Evolutionary conservation across 169 alveolate species (phyloP).

Genomic region (Plasmodium chabaudi): DNA sequence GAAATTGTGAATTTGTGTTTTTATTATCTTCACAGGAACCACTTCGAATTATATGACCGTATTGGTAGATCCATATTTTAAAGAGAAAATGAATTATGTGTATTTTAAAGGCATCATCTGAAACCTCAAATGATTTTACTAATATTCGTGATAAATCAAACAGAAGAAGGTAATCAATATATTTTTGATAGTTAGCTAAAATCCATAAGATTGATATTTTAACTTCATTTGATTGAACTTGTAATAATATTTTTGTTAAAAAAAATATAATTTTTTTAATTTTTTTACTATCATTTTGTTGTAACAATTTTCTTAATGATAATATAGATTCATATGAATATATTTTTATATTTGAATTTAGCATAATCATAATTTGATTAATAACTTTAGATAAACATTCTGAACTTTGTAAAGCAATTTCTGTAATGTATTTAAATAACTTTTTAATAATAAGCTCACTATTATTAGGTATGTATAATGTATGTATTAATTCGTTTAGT

Average conservation of each 20-base stretch:
- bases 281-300: slow-evolving; percentile 13
- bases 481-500: slow-evolving; percentile 26
- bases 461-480: slow-evolving; percentile 25
- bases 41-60: background rate
- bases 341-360: slow-evolving; percentile 14
- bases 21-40: background rate
- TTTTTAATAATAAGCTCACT: slow-evolving; percentile 26
- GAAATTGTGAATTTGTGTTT: background rate
- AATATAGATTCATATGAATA: slow-evolving; percentile 44
- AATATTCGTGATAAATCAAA: slow-evolving; percentile 28
- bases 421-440: slow-evolving; percentile 15
- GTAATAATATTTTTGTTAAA: slow-evolving; percentile 19
- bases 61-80: slow-evolving; percentile 49
- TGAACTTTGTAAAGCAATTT: slow-evolving; percentile 22
- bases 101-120: slow-evolving; percentile 6
- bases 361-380: slow-evolving; percentile 19
- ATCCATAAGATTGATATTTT: slow-evolving; percentile 46
- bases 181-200: slow-evolving; percentile 36
- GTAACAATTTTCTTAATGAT: slow-evolving; percentile 25
- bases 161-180: slow-evolving; percentile 16
- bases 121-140: slow-evolving; percentile 8
- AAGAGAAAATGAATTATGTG: slow-evolving; percentile 44
- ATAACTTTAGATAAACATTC: slow-evolving; percentile 20
- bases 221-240: slow-evolving; percentile 12
- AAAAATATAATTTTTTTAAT: slow-evolving; percentile 15